phyloP scores from a whole-genome alignment of 139 green algal species.

The Spirogloea muscicola region DNA sequence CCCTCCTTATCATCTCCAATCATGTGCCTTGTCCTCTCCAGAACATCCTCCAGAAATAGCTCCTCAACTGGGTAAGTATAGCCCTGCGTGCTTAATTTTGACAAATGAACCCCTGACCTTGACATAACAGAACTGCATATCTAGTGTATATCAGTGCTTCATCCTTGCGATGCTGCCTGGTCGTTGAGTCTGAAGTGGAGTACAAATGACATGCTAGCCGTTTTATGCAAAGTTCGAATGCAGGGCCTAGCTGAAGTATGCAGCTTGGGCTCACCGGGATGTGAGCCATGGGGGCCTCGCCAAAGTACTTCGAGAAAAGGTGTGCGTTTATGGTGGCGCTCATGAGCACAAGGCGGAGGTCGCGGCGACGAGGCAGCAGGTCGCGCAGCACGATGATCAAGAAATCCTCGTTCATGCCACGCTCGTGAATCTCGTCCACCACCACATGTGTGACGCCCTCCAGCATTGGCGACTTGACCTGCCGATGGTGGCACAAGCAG shows the following conservation, averaged over 20 bases:
- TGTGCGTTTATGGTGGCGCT: slow-evolving; percentile 66
- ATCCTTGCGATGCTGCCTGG: too few species aligned
- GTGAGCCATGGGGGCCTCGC: slow-evolving; percentile 60
- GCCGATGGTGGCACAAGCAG: background rate
- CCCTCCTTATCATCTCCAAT: background rate
- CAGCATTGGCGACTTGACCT: slow-evolving; percentile 26
- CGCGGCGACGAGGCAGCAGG: slow-evolving; percentile 34
- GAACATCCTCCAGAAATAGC: slow-evolving; percentile 75
- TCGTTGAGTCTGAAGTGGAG: too few species aligned
- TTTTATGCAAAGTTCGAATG: slow-evolving; percentile 24
- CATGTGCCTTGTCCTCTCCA: slow-evolving; percentile 59
- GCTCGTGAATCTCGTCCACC: slow-evolving; percentile 87
- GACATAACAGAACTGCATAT: too few species aligned
- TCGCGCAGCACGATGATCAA: slow-evolving; percentile 61
- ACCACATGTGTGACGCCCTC: slow-evolving; percentile 65
- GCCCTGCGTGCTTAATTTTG: slow-evolving; percentile 53
- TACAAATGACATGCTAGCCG: slow-evolving; percentile 63
- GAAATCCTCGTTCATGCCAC: slow-evolving; percentile 59
- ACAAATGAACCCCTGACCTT: too few species aligned
- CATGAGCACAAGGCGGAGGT: slow-evolving; percentile 70
- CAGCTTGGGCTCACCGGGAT: slow-evolving; percentile 47
- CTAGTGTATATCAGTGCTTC: too few species aligned
- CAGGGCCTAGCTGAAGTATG: too few species aligned
- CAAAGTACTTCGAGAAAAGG: slow-evolving; percentile 60
- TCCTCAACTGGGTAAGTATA: slow-evolving; percentile 83